phyloP scores from a whole-genome alignment of 129 eudicot species.

The Silybum marianum region DNA sequence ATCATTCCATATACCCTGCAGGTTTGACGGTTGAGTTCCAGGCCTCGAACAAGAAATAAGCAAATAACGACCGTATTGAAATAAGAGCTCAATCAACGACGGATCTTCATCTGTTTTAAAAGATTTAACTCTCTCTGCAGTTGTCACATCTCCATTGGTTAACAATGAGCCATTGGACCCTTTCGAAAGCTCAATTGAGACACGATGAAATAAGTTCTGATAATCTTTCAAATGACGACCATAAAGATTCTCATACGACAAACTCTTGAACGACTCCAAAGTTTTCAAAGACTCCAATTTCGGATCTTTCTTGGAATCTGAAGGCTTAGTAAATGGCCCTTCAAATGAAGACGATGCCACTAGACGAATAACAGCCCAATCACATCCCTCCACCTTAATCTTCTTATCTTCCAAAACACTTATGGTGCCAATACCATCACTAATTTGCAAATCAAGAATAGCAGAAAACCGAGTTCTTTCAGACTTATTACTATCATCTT shows the following conservation, averaged over 20 bases:
- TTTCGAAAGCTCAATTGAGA: conserved; percentile 55
- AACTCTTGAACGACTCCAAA: conserved; percentile 36
- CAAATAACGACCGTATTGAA: conserved; percentile 71
- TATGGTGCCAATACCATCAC: conserved; percentile 36
- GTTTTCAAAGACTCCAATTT: conserved; percentile 35
- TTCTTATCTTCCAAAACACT: conserved; percentile 46
- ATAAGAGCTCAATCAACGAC: conserved; percentile 60
- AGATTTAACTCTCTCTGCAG: conserved; percentile 62
- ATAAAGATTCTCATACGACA: conserved; percentile 51
- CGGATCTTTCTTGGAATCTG: conserved; percentile 58
- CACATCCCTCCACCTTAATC: conserved; percentile 48
- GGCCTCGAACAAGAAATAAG: conserved; percentile 69
- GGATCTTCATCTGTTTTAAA: conserved; percentile 69
- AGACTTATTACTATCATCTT: conserved; percentile 33
- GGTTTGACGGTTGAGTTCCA: conserved; percentile 68
- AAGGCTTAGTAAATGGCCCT: conserved; percentile 60
- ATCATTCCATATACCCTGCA: conserved; percentile 80
- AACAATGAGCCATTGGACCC: conserved; percentile 25
- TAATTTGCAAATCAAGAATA: conserved; percentile 58
- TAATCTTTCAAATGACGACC: conserved; percentile 68
- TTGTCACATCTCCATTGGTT: conserved; percentile 21
- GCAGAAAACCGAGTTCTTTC: conserved; percentile 52
- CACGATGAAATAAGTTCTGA: conserved; percentile 60
- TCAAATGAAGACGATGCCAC: conserved; percentile 65
- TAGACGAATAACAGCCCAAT: conserved; percentile 52